Base-by-base conservation (phyloP, 257 asterid genomes). In the Mitragyna speciosa region DNA sequence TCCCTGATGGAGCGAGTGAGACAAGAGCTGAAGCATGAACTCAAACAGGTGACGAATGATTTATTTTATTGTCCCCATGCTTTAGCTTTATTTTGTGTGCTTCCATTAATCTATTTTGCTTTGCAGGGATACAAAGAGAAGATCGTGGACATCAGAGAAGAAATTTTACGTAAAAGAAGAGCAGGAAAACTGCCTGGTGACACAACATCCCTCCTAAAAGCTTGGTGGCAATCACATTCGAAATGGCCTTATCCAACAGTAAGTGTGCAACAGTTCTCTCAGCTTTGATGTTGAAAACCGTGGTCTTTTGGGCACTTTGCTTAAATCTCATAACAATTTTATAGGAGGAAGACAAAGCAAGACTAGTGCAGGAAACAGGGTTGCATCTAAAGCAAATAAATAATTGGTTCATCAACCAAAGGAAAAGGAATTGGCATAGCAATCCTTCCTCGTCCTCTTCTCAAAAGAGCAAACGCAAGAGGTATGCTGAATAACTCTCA, bases 1-100 rank as follows among this genome's bases (percentile, higher is more conserved):
- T 94, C 99, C 72, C 87, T 96, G 83, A 96, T 96, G 99, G 99
- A 96, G 87, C 96, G 99, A 3, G 99, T 96, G 76, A 86, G 99
- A 84, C 97, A 85, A 85, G 99, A 96, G 86, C 82, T 96, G 28
- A 96, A 96, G 81, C 98, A 92, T 28, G 99, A 96, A 79, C 97
- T 96, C 70, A 96, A 96, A 89, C 98, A 92, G 97, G 99, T 95
- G 33, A 49, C 0, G 17, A 59, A 67, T 59, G 51, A 19, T 19
- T 56, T 28, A 7, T 54, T 51, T 11, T 59, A 8, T 14, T 10
- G 24, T 14, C 28, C 6, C 14, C 16, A 14, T 22, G 17, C 64
- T 26, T 67, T 22, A 63, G 30, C 7, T 45, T 41, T 36, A 49
- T 2, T 19, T 16, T 30, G 26, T 67, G 49, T 12, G 31, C 77